Evolutionary conservation across 495 filamentous ascomycete genomes (phyloP).

Genomic region (Penicillium arizonense): DNA sequence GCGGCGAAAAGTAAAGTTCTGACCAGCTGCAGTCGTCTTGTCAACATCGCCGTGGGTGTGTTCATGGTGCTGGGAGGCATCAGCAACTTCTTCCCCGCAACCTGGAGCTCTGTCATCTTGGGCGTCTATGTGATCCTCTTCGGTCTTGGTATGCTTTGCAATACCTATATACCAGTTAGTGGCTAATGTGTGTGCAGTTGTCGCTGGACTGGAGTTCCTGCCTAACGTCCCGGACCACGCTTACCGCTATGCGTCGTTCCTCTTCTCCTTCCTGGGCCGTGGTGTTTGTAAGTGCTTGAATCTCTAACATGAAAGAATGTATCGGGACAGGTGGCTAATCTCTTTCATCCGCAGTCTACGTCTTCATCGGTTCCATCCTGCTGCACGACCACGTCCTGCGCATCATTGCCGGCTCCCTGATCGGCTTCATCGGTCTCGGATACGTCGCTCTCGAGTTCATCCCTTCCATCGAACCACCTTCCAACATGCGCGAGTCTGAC

Average conservation of each 20-base stretch:
- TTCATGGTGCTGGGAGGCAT: slow-evolving; percentile 91
- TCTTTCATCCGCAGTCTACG: slow-evolving; percentile 66
- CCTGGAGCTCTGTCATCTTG: slow-evolving; percentile 59
- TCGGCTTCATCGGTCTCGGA: slow-evolving; percentile 72
- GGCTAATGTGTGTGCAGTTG: slow-evolving; percentile 28
- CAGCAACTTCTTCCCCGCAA: slow-evolving; percentile 68
- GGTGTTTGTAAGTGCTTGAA: slow-evolving; percentile 76
- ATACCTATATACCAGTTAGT: not conserved
- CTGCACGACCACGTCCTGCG: slow-evolving; percentile 58
- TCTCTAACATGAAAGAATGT: slow-evolving; percentile 1
- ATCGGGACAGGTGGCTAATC: slow-evolving; percentile 3
- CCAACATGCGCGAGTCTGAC: slow-evolving; percentile 94
- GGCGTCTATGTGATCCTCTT: slow-evolving; percentile 88
- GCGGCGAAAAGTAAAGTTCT: not conserved
- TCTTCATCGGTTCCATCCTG: slow-evolving; percentile 87
- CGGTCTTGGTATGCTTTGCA: slow-evolving; percentile 66
- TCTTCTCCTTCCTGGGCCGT: slow-evolving; percentile 95
- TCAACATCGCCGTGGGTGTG: slow-evolving; percentile 85
- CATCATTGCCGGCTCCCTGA: slow-evolving; percentile 64
- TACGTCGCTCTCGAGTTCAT: slow-evolving; percentile 90
- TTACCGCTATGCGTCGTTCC: slow-evolving; percentile 91
- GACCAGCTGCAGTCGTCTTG: slow-evolving; percentile 67
- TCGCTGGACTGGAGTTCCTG: slow-evolving; percentile 66
- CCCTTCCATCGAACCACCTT: slow-evolving; percentile 92
- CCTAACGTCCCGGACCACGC: slow-evolving; percentile 88